phyloP scores from a whole-genome alignment of 768 basidiomycete genomes.

The Amanita jacksonii region DNA sequence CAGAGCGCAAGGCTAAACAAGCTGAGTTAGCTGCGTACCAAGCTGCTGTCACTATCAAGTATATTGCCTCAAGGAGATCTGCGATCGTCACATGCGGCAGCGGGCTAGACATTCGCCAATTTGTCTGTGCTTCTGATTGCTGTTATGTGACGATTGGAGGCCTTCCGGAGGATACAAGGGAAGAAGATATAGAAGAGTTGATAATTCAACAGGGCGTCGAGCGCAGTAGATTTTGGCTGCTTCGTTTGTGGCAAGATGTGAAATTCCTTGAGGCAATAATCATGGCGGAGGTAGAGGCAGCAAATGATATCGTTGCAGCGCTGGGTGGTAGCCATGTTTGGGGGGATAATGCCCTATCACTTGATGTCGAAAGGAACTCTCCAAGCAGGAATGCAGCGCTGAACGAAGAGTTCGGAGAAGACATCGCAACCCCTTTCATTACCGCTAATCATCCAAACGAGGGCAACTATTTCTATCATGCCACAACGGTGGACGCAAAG shows the following conservation, averaged over 20 bases:
- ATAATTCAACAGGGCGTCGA: conserved; percentile 35
- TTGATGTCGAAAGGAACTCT: conserved; percentile 18
- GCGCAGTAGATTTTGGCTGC: conserved; percentile 22
- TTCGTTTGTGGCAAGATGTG: conserved; percentile 19
- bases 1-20: conserved; percentile 5
- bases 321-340: conserved; percentile 25
- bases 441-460: conserved; percentile 29
- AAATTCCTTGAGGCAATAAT: conserved; percentile 31
- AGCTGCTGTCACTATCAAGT: conserved; percentile 31
- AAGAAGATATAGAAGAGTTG: conserved; percentile 30
- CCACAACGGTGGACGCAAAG: not conserved
- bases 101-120: conserved; percentile 34
- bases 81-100: conserved; percentile 40
- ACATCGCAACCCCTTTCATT: conserved; percentile 41
- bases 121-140: conserved; percentile 44
- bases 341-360: conserved; percentile 21
- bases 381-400: conserved; percentile 38
- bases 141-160: conserved; percentile 37
- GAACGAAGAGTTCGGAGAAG: conserved; percentile 44
- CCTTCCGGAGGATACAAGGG: conserved; percentile 31
- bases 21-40: conserved; percentile 20
- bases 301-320: not conserved
- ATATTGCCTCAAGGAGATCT: conserved; percentile 32
- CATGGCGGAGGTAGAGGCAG: conserved; percentile 19
- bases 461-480: not conserved